Evolutionary conservation across 1,139 yeast species (phyloP), one percentile per base, ranked within the genome.

Genomic region (Yamadazyma buinensis): DNA sequence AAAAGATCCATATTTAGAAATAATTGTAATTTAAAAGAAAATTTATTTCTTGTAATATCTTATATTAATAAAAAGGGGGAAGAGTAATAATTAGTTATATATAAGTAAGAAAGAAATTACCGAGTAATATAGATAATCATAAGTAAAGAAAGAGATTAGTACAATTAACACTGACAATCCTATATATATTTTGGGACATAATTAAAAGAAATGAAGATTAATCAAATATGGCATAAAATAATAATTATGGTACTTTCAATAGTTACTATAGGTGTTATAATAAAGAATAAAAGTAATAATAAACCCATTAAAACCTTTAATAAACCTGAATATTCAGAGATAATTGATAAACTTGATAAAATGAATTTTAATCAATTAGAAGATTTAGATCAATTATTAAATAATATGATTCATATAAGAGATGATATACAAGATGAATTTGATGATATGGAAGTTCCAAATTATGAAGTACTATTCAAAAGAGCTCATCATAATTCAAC

Each of bases 341-440:
- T 43, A 5, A 18, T 43, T 8, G 15, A 27, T 3, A 30, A 26
- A 15, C 27, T 43, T 7, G 37, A 40, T 9, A 18, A 19, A 4
- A 26, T 43, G 15, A 37, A 39, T 27, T 29, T 28, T 7, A 21
- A 25, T 9, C 40, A 43, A n/a, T 28, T 43, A 30, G 8, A 24
- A 6, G 28, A 24, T 12, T 25, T 30, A 23, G 13, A 14, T 23
- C 14, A 14, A 19, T 14, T 21, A 5, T 18, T 34, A 20, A 20
- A 8, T 10, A 38, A 36, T 23, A 29, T 14, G 18, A n/a, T 20
- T 26, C 15, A 28, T 15, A 37, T 24, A 20, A 23, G 26, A 23
- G 23, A 30, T 18, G 35, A 30, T 23, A 26, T 23, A 15, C 30
- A 33, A 28, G 29, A 28, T 19, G 28, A 26, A 23, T n/a, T 26